Evolutionary conservation across 176 grass and related monocot genomes (phyloP), one percentile per base, ranked within the genome.

Genomic region (Triticum dicoccoides): DNA sequence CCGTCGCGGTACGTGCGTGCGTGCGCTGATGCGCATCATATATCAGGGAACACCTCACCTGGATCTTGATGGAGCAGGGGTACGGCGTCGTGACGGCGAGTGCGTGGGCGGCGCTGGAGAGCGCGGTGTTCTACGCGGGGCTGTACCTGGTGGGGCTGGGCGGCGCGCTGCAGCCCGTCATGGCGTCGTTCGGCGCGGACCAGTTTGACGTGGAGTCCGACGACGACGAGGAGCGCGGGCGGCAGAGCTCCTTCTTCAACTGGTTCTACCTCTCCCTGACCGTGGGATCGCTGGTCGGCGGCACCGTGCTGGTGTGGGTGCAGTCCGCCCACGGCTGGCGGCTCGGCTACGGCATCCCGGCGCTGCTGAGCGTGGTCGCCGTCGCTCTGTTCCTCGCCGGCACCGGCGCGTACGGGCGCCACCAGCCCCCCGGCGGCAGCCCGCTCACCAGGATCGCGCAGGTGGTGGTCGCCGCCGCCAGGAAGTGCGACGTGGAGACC

Each of bases 201-300:
- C 90, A 92, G 79, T 92, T 86, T 82, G 86, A 86, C 76, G 89
- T 29, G 1, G 65, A 80, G 33, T 5, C 75, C 2, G 80, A 84
- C 0, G 33, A 49, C 45, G 45, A 14, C 0, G 39, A 9, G 39
- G 45, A 49, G 45, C 45, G 45, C 12, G 45, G 12, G 15, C 73
- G 18, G 73, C 86, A 91, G 86, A 91, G 83, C 78, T 91, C 90
- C 64, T 91, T 79, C 86, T 91, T 91, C 90, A 91, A 88, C 78
- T 91, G 90, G 90, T 88, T 88, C 73, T 91, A 91, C 79, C 35
- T 78, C 15, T 82, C 90, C 41, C 34, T 86, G 35, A 88, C 67
- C 78, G 58, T 86, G 4, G 90, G 90, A n/a, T 76, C 83, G 38
- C 79, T 88, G 10, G 24, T 86, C 45, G 83, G 86, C 65, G 86